These are phyloP conservation scores for Aplosporella prunicola DNA, from an alignment of 2,329 filamentous ascomycete genomes.

Conservation along the genomic window DNA sequence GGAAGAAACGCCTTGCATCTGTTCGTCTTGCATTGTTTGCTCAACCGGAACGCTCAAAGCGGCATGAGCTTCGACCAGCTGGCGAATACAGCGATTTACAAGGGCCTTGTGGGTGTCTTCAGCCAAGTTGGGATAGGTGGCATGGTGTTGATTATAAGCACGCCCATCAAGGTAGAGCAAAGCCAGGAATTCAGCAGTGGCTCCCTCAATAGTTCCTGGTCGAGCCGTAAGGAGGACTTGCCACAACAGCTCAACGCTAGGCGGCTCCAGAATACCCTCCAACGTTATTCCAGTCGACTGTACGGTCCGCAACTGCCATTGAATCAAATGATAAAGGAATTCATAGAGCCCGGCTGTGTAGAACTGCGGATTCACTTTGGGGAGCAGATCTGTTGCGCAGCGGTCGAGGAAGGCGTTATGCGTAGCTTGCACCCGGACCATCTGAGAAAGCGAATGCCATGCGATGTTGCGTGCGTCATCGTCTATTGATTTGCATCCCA, in stretches of 20 bases:
- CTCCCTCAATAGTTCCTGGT: conserved; percentile 53
- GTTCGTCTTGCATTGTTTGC: too few relatives aligned
- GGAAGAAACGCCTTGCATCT: too few relatives aligned
- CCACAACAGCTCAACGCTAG: conserved; percentile 67
- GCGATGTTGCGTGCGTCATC: conserved; percentile 53
- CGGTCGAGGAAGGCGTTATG: conserved; percentile 34
- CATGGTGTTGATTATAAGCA: conserved; percentile 1
- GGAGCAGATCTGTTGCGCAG: conserved; percentile 48
- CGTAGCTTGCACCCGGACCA: conserved; percentile 22
- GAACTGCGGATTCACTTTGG: conserved; percentile 45
- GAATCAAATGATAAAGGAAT: conserved; percentile 44
- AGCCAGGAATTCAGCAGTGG: conserved; percentile 62
- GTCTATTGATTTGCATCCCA: conserved; percentile 54
- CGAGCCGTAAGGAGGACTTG: conserved; percentile 64
- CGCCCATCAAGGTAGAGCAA: conserved; percentile 56
- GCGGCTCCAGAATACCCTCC: conserved; percentile 42
- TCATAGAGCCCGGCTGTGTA: conserved; percentile 55
- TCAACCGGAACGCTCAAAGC: too few relatives aligned
- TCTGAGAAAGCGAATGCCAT: conserved; percentile 56
- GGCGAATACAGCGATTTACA: conserved; percentile 62
- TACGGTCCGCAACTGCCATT: conserved; percentile 6
- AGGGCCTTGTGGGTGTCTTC: conserved; percentile 58
- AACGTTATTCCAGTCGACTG: conserved; percentile 35
- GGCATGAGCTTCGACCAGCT: conserved; percentile 6
- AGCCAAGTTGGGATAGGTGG: conserved; percentile 18